phyloP scores from a whole-genome alignment of 2,329 filamentous ascomycete genomes.

The Fusarium coffeatum region DNA sequence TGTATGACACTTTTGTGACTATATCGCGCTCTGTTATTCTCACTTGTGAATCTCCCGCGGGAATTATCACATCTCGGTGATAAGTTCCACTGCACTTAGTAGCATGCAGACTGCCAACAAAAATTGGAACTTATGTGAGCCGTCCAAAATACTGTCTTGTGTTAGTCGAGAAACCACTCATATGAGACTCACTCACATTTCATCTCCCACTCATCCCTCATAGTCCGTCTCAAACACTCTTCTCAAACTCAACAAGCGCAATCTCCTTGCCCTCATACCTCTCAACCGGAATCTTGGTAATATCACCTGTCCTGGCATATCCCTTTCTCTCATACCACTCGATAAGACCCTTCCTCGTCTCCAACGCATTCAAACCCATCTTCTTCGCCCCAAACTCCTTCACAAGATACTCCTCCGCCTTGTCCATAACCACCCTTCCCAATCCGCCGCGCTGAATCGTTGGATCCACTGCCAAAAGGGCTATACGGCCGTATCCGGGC shows the following conservation, averaged over 20 bases:
- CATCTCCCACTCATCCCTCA: not conserved
- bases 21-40: not conserved
- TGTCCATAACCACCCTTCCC: conserved; percentile 50
- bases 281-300: conserved; percentile 49
- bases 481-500: conserved; percentile 46
- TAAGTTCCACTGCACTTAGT: not conserved
- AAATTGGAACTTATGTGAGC: not conserved
- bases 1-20: not conserved
- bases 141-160: not conserved
- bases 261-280: conserved; percentile 41
- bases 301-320: conserved; percentile 51
- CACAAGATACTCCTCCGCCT: conserved; percentile 49
- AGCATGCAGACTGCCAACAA: not conserved
- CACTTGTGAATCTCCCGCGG: not conserved
- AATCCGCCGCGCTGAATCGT: conserved; percentile 49
- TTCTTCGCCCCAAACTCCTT: conserved; percentile 44
- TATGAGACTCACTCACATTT: not conserved
- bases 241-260: conserved; percentile 53
- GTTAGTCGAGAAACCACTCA: not conserved
- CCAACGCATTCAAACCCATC: conserved; percentile 51
- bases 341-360: conserved; percentile 49
- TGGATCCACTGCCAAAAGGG: conserved; percentile 52
- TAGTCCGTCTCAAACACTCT: conserved; percentile 33
- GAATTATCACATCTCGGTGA: not conserved
- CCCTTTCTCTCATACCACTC: conserved; percentile 53